phyloP scores from a whole-genome alignment of 257 asterid genomes.

The Solanum clarkiae region DNA sequence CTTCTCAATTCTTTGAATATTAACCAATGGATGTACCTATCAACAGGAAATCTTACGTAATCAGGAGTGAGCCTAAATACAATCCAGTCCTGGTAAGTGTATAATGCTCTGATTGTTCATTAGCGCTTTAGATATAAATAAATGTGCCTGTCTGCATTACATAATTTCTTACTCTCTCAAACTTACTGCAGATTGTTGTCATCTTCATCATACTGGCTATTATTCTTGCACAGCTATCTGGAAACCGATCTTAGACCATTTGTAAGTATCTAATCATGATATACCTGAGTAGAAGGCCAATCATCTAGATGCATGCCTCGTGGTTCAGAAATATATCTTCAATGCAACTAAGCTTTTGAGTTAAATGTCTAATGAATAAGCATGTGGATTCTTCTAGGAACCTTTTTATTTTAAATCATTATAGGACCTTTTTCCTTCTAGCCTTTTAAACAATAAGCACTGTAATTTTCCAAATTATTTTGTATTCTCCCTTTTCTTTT shows the following conservation, averaged over 20 bases:
- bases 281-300: background rate
- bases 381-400: background rate
- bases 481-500: background rate
- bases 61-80: conserved; percentile 39
- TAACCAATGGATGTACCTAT: conserved; percentile 1
- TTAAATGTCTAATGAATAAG: background rate
- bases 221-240: conserved; percentile 35
- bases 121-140: background rate
- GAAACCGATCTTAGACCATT: conserved; percentile 18
- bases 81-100: conserved; percentile 44
- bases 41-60: conserved; percentile 64
- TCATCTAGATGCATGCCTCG: background rate
- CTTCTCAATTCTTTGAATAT: background rate
- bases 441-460: background rate
- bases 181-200: conserved; percentile 47
- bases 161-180: conserved; percentile 5
- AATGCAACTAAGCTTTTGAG: background rate
- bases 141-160: background rate
- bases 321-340: background rate
- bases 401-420: background rate
- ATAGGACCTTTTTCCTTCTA: background rate
- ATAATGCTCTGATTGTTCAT: background rate
- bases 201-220: conserved; percentile 50
- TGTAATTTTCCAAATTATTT: background rate
- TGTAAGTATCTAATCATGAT: conserved; percentile 24